Percentiles rank a stretch among this genome's conserved stretches.
phyloP scores from a whole-genome alignment of 352 stramenopile species.

The Peronospora tabacina region DNA sequence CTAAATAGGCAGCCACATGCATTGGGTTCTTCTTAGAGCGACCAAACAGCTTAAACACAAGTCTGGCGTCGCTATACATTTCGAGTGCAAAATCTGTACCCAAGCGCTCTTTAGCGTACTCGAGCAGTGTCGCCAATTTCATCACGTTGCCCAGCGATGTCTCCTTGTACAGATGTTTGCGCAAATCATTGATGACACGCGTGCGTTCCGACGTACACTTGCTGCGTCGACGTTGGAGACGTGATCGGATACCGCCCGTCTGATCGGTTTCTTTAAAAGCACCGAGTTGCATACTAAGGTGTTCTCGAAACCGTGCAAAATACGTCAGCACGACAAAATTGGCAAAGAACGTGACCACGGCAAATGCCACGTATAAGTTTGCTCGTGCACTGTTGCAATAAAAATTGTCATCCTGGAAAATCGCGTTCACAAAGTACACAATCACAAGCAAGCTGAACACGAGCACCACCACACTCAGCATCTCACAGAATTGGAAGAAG shows the following conservation, averaged over 20 bases:
- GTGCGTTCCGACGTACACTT: constrained; percentile 41
- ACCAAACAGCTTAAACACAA: constrained; percentile 52
- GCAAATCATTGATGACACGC: constrained; percentile 43
- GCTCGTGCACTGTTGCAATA: constrained; percentile 37
- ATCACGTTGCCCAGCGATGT: constrained; percentile 53
- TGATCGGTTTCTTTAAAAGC: constrained; percentile 79
- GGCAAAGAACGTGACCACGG: constrained; percentile 41
- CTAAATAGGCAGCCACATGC: constrained; percentile 62
- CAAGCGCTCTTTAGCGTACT: constrained; percentile 38
- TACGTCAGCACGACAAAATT: constrained; percentile 67
- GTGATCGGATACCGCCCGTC: constrained; percentile 64
- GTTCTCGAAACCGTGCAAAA: constrained; percentile 79
- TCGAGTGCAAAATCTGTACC: constrained; percentile 50
- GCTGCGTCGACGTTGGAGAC: constrained; percentile 25
- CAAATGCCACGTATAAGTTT: constrained; percentile 40
- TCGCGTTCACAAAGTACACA: constrained; percentile 52
- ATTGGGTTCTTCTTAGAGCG: constrained; percentile 77
- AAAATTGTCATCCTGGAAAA: constrained; percentile 62
- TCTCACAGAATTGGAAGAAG: constrained; percentile 48
- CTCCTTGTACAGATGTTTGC: constrained; percentile 67
- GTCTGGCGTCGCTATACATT: constrained; percentile 48
- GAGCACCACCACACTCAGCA: constrained; percentile 51
- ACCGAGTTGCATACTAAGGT: constrained; percentile 80
- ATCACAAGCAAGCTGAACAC: constrained; percentile 45
- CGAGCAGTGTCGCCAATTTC: constrained; percentile 47